Evolutionary conservation across 2,329 filamentous ascomycete genomes (phyloP), one percentile per base, ranked within the genome.

Genomic region (Colletotrichum spinosum): DNA sequence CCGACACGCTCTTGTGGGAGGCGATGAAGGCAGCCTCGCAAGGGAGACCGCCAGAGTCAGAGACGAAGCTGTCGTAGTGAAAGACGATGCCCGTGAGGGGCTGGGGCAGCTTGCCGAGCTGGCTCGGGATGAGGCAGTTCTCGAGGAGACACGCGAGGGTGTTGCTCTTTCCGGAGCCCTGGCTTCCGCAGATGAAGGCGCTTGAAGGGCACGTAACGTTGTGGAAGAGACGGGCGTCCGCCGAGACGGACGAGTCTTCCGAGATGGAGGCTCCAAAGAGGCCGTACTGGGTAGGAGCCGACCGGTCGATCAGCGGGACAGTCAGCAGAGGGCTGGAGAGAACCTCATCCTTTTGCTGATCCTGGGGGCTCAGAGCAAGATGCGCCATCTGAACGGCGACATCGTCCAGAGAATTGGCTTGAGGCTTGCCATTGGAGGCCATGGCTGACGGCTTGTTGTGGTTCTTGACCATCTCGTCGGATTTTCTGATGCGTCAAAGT

Each of bases 101-200:
- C 0, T 77, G 77, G 0, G 80, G 79, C 1, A 89, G 76, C 0
- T 74, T 71, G 7, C 83, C 84, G 0, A 83, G 76, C 0, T 73
- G 69, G 0, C 79, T 84, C 0, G 73, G 69, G 1, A 87, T 74
- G 0, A 91, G 75, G 41, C 84, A 88, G 67, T 86, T 88, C 70
- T 91, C 88, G 0, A 86, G 71, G 1, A 86, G 67, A 53, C 83
- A 86, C 1, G 84, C 84, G 1, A 89, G 76, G 0, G 86, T 88
- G 65, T 90, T 87, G 50, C 85, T 88, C 71, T 90, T 90, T 0
- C 88, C 88, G 0, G 85, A 88, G 1, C 88, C 88, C 65, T 90
- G 88, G 17, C 85, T 86, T 1, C 88, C 88, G 59, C 88, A 90
- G 38, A 90, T 86, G 74, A 90, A 90, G 4, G 81, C 78, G 13